These are phyloP conservation scores for Blastosporella zonata DNA, from an alignment of 1,284 basidiomycete genomes.

Conservation along the genomic window DNA sequence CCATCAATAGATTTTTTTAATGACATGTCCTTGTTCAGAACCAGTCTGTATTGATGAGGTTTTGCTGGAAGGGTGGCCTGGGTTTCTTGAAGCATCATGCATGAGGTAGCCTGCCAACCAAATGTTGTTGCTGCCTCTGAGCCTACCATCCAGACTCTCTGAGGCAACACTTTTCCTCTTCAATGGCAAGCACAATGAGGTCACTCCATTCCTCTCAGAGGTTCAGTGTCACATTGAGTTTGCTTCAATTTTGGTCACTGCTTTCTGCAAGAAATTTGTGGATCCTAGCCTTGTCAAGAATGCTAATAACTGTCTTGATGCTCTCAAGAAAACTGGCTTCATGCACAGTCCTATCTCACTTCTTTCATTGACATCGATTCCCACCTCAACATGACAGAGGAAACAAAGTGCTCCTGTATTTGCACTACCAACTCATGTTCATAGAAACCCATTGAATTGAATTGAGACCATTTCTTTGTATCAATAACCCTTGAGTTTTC, in stretches of 20 bases:
- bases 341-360: neutral
- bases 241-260: no score
- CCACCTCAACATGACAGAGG: neutral
- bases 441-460: constrained; percentile 17
- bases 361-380: neutral
- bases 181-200: no score
- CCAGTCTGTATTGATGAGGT: no score
- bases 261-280: no score
- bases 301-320: no score
- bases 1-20: no score
- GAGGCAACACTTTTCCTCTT: neutral
- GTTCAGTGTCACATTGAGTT: no score
- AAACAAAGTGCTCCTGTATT: constrained; percentile 20
- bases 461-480: constrained; percentile 28
- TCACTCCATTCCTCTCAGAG: neutral
- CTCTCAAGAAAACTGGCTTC: no score
- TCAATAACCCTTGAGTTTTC: constrained; percentile 18
- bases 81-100: neutral
- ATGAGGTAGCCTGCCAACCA: neutral
- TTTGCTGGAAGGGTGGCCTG: no score
- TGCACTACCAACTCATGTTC: constrained; percentile 14
- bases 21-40: no score
- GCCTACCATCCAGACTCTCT: neutral
- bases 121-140: neutral
- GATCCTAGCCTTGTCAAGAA: no score